Evolutionary conservation across 805 yeast species (phyloP).

Genomic region (Hyphopichia homilentoma): DNA sequence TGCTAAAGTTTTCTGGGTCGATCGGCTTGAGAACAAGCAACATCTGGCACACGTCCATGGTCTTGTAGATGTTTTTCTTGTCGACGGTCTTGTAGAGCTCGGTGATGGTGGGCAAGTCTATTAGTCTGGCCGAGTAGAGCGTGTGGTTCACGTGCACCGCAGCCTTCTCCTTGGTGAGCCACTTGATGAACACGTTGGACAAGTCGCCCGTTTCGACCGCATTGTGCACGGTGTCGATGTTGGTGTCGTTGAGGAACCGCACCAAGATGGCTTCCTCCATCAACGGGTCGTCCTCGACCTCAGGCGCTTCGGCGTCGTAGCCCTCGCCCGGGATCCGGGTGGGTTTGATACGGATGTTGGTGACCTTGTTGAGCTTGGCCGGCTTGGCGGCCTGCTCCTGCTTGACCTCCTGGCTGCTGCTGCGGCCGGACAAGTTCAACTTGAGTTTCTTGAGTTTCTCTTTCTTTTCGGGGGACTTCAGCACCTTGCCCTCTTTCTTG

Average conservation of each 20-base stretch:
- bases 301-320: conserved; percentile 95
- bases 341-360: conserved; percentile 45
- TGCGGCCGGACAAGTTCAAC: conserved; percentile 9
- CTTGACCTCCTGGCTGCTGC: not conserved
- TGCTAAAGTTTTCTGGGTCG: conserved; percentile 33
- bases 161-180: conserved; percentile 81
- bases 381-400: not conserved
- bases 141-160: conserved; percentile 65
- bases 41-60: conserved; percentile 84
- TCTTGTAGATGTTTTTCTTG: conserved; percentile 80
- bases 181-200: conserved; percentile 66
- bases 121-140: conserved; percentile 74
- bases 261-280: conserved; percentile 82
- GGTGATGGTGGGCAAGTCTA: conserved; percentile 85
- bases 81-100: conserved; percentile 90
- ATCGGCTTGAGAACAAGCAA: conserved; percentile 63
- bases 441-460: conserved; percentile 23
- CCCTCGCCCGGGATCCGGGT: conserved; percentile 88
- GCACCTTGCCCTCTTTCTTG: conserved; percentile 6
- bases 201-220: conserved; percentile 79
- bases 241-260: conserved; percentile 66
- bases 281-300: conserved; percentile 90
- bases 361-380: not conserved
- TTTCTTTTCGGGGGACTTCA: conserved; percentile 6
- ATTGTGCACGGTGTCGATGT: conserved; percentile 67